phyloP scores from a whole-genome alignment of 768 basidiomycete species.

The Russula sp. region DNA sequence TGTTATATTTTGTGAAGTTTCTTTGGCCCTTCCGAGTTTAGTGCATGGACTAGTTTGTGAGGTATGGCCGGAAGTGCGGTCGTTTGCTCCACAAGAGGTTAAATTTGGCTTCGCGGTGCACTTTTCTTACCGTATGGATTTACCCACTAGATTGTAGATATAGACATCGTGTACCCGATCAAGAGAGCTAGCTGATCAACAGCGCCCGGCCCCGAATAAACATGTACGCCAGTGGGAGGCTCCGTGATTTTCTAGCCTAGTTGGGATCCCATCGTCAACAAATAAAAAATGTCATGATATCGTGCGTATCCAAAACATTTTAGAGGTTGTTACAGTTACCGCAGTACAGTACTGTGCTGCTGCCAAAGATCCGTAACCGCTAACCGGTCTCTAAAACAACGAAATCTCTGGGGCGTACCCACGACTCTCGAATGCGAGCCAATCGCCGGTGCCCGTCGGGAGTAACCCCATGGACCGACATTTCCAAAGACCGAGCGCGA shows the following conservation, averaged over 20 bases:
- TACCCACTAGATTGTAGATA: no score
- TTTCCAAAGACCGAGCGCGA: slow-evolving; percentile 88
- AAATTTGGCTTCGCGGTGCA: no score
- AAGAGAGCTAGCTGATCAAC: no score
- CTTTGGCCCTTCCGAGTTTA: not conserved
- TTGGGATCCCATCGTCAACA: not conserved
- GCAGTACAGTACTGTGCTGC: not conserved
- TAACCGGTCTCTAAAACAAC: slow-evolving; percentile 20
- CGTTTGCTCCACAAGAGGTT: no score
- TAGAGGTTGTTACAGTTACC: not conserved
- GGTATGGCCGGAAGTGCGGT: not conserved
- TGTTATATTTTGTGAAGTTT: not conserved
- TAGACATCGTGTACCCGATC: no score
- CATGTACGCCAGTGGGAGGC: not conserved
- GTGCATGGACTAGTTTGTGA: not conserved
- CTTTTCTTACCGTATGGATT: no score
- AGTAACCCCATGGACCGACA: slow-evolving; percentile 89
- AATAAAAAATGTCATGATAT: not conserved
- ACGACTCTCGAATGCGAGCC: slow-evolving; percentile 89
- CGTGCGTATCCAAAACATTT: not conserved
- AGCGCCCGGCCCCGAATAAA: not conserved
- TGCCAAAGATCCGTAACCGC: not conserved
- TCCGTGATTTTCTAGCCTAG: not conserved
- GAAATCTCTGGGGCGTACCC: slow-evolving; percentile 51
- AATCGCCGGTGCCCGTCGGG: slow-evolving; percentile 89